phyloP scores from a whole-genome alignment of 1,284 basidiomycete genomes.

The Pascua sp. region DNA sequence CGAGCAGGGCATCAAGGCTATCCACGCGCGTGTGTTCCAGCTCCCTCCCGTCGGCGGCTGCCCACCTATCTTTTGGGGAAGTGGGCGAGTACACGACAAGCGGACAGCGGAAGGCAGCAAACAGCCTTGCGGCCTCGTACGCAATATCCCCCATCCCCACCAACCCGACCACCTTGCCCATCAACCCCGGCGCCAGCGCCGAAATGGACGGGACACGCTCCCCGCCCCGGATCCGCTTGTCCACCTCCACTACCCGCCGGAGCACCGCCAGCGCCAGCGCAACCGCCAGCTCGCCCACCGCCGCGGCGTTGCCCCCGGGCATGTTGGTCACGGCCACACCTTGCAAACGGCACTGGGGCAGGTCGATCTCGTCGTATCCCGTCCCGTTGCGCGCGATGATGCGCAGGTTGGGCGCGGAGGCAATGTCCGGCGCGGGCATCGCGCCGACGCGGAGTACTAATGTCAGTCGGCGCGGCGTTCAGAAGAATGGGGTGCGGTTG shows the following conservation, averaged over 20 bases:
- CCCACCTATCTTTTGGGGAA: conserved; percentile 39
- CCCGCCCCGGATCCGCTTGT: conserved; percentile 56
- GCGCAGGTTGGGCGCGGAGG: conserved; percentile 16
- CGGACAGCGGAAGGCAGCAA: conserved; percentile 40
- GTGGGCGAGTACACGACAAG: conserved; percentile 50
- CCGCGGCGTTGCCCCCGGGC: conserved; percentile 52
- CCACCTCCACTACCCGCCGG: conserved; percentile 56
- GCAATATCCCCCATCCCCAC: conserved; percentile 52
- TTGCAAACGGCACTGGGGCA: conserved; percentile 51
- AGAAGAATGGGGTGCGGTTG: no score
- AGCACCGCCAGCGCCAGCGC: conserved; percentile 57
- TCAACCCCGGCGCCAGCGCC: conserved; percentile 46
- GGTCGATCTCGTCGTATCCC: conserved; percentile 39
- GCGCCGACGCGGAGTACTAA: conserved; percentile 30
- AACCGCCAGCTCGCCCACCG: conserved; percentile 56
- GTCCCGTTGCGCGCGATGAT: conserved; percentile 38
- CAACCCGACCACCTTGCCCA: conserved; percentile 45
- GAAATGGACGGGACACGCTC: conserved; percentile 58
- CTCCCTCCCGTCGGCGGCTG: not conserved
- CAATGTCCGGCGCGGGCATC: conserved; percentile 19
- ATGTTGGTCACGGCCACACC: conserved; percentile 59
- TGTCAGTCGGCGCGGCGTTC: not conserved
- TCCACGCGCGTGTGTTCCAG: conserved; percentile 53
- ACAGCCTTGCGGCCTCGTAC: conserved; percentile 39
- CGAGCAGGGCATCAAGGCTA: conserved; percentile 48